Evolutionary conservation across 73 alveolate species (phyloP).

Genomic region (Paramecium sexaurelia): DNA sequence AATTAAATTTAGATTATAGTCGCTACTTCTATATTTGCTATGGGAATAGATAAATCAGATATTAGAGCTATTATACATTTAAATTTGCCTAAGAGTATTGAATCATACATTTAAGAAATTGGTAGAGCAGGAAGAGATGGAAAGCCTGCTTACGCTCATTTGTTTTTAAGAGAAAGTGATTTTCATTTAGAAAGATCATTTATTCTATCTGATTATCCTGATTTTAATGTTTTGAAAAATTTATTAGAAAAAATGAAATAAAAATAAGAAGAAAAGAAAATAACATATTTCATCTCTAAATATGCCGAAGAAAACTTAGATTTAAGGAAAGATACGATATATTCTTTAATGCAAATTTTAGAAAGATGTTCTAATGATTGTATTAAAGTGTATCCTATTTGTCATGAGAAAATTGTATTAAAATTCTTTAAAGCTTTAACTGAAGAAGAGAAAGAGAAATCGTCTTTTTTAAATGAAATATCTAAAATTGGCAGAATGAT

Average conservation of each 20-base stretch:
- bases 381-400: background rate
- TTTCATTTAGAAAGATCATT: conserved; percentile 63
- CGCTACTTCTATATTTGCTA: conserved; percentile 96
- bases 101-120: conserved; percentile 92
- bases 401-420: background rate
- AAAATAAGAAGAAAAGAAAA: conserved; percentile 31
- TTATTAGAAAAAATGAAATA: conserved; percentile 56
- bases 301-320: background rate
- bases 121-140: conserved; percentile 99
- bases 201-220: conserved; percentile 37
- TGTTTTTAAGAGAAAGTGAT: conserved; percentile 78
- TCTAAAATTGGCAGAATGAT: background rate
- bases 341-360: conserved; percentile 21
- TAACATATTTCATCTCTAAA: background rate
- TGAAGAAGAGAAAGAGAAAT: background rate
- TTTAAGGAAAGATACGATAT: background rate
- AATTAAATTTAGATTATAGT: conserved; percentile 83
- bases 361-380: background rate
- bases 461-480: background rate
- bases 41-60: conserved; percentile 98
- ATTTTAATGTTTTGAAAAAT: conserved; percentile 11
- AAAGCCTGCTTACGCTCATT: conserved; percentile 86
- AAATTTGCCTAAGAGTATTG: conserved; percentile 94
- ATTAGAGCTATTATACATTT: conserved; percentile 93
- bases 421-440: background rate